Evolutionary conservation across 306 rosid genomes (phyloP).

Genomic region (Abrus pulchellus): DNA sequence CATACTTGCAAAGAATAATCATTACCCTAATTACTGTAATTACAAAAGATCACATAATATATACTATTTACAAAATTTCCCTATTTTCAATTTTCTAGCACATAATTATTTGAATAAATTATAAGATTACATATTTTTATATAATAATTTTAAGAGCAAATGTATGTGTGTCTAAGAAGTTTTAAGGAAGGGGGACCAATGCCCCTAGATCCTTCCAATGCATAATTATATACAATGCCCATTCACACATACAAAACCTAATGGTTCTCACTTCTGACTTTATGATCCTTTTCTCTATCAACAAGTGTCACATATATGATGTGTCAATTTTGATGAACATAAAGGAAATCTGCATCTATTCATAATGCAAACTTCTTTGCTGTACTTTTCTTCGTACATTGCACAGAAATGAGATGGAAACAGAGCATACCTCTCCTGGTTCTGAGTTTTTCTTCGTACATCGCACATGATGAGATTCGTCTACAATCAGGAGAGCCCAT

Average conservation of each 20-base stretch:
- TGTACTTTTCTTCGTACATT: slow-evolving; percentile 29
- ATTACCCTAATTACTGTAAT: too few relatives aligned
- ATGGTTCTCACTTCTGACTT: neutral
- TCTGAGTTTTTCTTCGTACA: slow-evolving; percentile 82
- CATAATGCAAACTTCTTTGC: slow-evolving; percentile 8
- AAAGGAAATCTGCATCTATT: neutral
- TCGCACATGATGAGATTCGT: slow-evolving; percentile 95
- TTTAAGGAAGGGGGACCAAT: neutral
- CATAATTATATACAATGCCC: neutral
- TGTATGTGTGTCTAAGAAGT: neutral
- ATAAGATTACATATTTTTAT: neutral
- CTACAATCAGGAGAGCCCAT: slow-evolving; percentile 89
- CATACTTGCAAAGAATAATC: too few relatives aligned
- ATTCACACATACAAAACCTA: slow-evolving; percentile 17
- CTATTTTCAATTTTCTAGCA: too few relatives aligned
- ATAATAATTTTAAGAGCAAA: too few relatives aligned
- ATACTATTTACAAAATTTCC: too few relatives aligned
- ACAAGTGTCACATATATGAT: neutral
- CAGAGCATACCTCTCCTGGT: slow-evolving; percentile 77
- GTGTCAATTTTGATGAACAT: slow-evolving; percentile 20
- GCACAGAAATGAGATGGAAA: slow-evolving; percentile 38
- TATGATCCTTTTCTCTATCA: neutral
- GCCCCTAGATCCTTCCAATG: neutral
- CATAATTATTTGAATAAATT: neutral
- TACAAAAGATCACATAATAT: too few relatives aligned